Evolutionary conservation across 2,329 filamentous ascomycete genomes (phyloP), one percentile per base, ranked within the genome.

Genomic region (Leptographium procerum): DNA sequence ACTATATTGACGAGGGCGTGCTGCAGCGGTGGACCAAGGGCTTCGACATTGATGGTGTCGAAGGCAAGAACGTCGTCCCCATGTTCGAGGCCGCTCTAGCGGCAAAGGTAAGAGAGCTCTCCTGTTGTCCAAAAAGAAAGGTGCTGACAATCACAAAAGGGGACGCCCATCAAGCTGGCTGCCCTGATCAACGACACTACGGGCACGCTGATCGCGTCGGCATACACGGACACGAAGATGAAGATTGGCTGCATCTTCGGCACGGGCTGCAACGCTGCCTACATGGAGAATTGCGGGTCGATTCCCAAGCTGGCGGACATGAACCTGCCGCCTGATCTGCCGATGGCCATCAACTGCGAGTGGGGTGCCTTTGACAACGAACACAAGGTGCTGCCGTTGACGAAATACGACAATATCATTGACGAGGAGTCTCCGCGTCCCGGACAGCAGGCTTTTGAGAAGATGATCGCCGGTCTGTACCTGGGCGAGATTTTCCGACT

Each of bases 151-250:
- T 54, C 29, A n/a, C n/a, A 33, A 36, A 62, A 91, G 86, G 86
- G 86, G 33, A 86, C 96, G 16, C 92, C 92, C 52, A 95, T 97
- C 75, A 95, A 91, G 75, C 79, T 97, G 59, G 88, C 88, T 28
- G 94, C 94, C 40, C 75, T 99, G 71, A 94, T 97, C 75, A 99
- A 99, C 71, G 94, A 99, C 71, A 99, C 94, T 53, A 97, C 92
- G 22, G 94, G 94, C 67, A 99, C 94, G 34, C 78, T 99, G 67
- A 95, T 99, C 68, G 94, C 94, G 61, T 97, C 92, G 29, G 87
- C 90, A 33, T 99, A 99, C 75, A 97, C 92, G n/a, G 91, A 99
- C 70, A 77, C 86, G 52, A 84, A 86, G 65, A 95, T 96, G 83
- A 91, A 85, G 75, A 94, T 97, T 67, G 94, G 94, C 58, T 96